These are phyloP conservation scores for Wickerhamomyces kurtzmanii DNA, from an alignment of 805 yeast genomes.

Conservation along the genomic window DNA sequence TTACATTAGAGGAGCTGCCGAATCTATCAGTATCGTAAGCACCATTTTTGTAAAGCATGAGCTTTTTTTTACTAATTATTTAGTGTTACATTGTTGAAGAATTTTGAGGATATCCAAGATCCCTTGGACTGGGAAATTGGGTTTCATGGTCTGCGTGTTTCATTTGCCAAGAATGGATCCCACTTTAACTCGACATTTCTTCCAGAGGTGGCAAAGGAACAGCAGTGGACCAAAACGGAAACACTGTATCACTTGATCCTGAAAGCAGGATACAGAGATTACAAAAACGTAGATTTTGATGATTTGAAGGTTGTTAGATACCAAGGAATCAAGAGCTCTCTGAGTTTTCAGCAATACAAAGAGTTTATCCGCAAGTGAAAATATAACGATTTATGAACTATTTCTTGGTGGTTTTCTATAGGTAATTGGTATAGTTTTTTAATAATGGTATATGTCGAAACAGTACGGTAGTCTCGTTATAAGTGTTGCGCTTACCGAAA, in stretches of 20 bases:
- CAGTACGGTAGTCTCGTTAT: no score
- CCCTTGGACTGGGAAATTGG: conserved; percentile 77
- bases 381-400: no score
- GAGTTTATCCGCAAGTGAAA: conserved; percentile 5
- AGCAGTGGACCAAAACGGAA: conserved; percentile 66
- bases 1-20: conserved; percentile 43
- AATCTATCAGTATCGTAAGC: conserved; percentile 33
- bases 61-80: no score
- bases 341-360: conserved; percentile 30
- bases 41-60: conserved; percentile 10
- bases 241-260: conserved; percentile 62
- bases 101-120: conserved; percentile 42
- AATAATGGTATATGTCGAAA: no score
- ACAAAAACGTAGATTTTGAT: conserved; percentile 20
- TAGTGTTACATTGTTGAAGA: conserved; percentile 53
- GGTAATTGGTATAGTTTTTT: no score
- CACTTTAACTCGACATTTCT: conserved; percentile 68
- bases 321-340: conserved; percentile 37
- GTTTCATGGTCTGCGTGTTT: conserved; percentile 64
- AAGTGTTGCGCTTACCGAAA: no score
- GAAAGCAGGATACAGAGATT: conserved; percentile 50
- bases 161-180: conserved; percentile 30
- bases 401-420: no score
- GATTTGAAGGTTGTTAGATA: conserved; percentile 41
- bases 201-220: conserved; percentile 86